Base-by-base conservation (phyloP, 129 eudicot species). In the Helichrysum umbraculigerum region DNA sequence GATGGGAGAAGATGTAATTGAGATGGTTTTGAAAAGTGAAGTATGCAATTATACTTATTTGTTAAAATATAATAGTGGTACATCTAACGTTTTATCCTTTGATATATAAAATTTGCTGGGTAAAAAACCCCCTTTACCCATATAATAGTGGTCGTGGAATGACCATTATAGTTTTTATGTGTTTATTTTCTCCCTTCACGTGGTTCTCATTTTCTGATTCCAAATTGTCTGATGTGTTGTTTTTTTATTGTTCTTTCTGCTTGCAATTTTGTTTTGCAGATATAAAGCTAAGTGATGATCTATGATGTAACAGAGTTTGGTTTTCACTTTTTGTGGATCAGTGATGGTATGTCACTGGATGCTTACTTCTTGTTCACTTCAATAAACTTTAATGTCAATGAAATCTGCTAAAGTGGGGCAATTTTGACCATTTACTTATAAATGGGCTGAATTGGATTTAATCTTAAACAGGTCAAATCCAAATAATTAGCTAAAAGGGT, bases 291-390 rank as follows among this genome's bases (percentile, higher is more conserved):
- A 60, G 34, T 10, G 66, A 25, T 25, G 2, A 22, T 60, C 33
- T 22, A 61, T 61, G 16, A 61, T 61, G 35, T 22, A 11, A 30
- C 34, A 10, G 66, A 61, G 35, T 61, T 61, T 61, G 34, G 66
- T 25, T 61, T 21, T 61, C 66, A 61, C 35, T 6, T 61, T 61
- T 25, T 61, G 35, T 9, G 14, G 66, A 65, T 66, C 50, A 77
- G 75, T 44, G 52, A 44, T 14, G 52, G 78, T 74, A 74, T 61
- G 70, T 74, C 47, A n/a, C 78, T 35, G 34, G 28, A 73, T 60
- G 28, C 68, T 60, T 73, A 39, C 39, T 74, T 12, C 15, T 29
- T 42, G 21, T 73, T 44, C 17, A 12, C 35, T 60, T 22, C n/a
- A 59, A 61, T 34, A 61, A 39, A 60, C 62, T 61, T 21, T 34